Evolutionary conservation across 2,329 filamentous ascomycete genomes (phyloP), one percentile per base, ranked within the genome.

Genomic region (Colletotrichum tofieldiae): DNA sequence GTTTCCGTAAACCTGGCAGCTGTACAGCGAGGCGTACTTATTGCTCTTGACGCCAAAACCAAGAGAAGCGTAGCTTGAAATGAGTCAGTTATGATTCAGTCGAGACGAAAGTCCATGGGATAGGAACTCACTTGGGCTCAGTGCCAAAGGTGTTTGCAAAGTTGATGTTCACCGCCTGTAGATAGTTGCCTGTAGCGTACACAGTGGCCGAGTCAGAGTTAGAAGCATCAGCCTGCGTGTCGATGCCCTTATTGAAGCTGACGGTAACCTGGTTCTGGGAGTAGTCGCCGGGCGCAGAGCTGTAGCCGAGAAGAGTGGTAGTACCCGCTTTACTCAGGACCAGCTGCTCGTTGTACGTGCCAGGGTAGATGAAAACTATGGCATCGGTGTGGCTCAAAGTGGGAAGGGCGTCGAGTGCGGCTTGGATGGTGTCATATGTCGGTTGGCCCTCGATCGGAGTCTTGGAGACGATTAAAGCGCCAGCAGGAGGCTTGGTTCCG

Each of bases 41-140:
- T 69, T 76, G 78, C 81, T 83, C 61, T 80, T 82, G 47, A 83
- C 81, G n/a, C 79, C 82, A 49, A 83, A 84, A 6, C 81, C 82
- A 7, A 83, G 78, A 0, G 81, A 81, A 23, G 82, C 82, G 52
- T 81, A 81, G 69, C 72, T 73, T 29, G 51, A 20, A 49, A 45
- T 2, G 7, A 26, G 37, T 59, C 60, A 26, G 55, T 55, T 20
- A 9, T 23, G 41, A 43, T 16, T 20, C 41, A 43, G 41, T 43
- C 41, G 16, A 43, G 41, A 43, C 41, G 41, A 43, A 20, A 26
- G 23, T 35, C 35, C 35, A 18, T 37, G n/a, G 20, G 2, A 29
- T 26, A 41, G 20, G 14, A 18, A 71, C 71, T 70, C 82, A 76
- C 64, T 82, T 77, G 49, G 78, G 74, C 0, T 49, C 12, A 47